phyloP scores from a whole-genome alignment of 345 rosid species.

The Crucihimalaya himalaica region DNA sequence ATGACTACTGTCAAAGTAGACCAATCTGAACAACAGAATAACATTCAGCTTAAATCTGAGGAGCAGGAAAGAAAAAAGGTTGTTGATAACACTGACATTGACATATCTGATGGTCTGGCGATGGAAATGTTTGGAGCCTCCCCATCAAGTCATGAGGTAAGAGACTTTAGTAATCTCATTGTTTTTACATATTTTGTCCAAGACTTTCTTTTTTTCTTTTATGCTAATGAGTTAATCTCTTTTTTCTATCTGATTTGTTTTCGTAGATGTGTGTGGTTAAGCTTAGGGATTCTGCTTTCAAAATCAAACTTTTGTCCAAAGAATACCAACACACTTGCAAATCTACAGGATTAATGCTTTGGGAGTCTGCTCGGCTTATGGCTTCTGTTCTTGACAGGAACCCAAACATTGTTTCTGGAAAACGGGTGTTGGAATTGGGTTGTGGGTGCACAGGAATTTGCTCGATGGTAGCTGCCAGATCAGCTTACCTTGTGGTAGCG shows the following conservation, averaged over 20 bases:
- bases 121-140: constrained; percentile 74
- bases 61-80: constrained; percentile 30
- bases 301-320: constrained; percentile 62
- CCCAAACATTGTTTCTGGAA: constrained; percentile 67
- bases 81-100: constrained; percentile 50
- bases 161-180: constrained; percentile 17
- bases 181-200: neutral
- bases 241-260: constrained; percentile 8
- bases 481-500: constrained; percentile 72
- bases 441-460: constrained; percentile 86
- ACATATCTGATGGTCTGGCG: constrained; percentile 79
- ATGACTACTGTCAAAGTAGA: constrained; percentile 40
- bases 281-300: constrained; percentile 47
- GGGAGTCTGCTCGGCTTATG: constrained; percentile 93
- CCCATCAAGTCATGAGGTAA: constrained; percentile 64
- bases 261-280: constrained; percentile 54
- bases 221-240: neutral
- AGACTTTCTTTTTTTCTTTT: neutral
- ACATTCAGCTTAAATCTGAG: constrained; percentile 27
- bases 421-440: constrained; percentile 74
- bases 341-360: constrained; percentile 91
- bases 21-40: constrained; percentile 34
- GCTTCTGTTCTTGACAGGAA: constrained; percentile 73
- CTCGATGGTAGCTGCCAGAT: constrained; percentile 73
- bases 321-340: constrained; percentile 90